These are phyloP conservation scores for Rhynchospora pubera DNA, from an alignment of 176 grass and related monocot species.

Conservation along the genomic window DNA sequence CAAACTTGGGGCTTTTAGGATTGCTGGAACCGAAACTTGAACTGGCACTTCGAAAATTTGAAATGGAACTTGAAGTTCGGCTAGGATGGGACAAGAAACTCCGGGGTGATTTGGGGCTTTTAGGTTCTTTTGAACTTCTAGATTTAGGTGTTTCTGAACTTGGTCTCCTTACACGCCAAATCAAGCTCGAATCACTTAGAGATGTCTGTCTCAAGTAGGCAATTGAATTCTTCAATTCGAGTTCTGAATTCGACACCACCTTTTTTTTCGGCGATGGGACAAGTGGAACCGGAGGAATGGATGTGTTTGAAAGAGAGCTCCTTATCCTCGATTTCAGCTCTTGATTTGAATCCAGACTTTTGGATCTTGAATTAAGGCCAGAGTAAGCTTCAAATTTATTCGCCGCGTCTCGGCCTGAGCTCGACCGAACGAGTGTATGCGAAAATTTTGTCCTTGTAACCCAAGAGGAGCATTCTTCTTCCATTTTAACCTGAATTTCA, in stretches of 20 bases:
- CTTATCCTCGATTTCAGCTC: conserved; percentile 7
- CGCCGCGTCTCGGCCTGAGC: conserved; percentile 36
- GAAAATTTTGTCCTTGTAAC: conserved; percentile 79
- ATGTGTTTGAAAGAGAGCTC: conserved; percentile 5
- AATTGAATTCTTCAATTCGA: conserved; percentile 26
- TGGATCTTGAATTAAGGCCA: conserved; percentile 17
- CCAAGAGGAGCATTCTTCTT: conserved; percentile 77
- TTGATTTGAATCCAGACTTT: not conserved
- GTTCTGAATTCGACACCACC: conserved; percentile 13
- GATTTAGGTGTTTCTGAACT: conserved; percentile 30
- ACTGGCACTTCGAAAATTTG: not conserved
- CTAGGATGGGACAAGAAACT: not conserved
- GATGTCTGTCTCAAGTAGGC: conserved; percentile 13
- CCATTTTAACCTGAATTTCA: conserved; percentile 41
- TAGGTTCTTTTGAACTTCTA: not conserved
- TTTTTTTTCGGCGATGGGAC: conserved; percentile 18
- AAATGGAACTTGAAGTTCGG: not conserved
- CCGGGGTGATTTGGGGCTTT: not conserved
- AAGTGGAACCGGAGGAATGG: conserved; percentile 30
- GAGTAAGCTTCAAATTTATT: conserved; percentile 26
- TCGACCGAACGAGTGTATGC: conserved; percentile 44
- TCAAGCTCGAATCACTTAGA: not conserved
- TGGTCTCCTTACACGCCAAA: not conserved
- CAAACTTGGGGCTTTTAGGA: conserved; percentile 6
- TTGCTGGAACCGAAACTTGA: not conserved